Percentiles rank a stretch among this genome's conserved stretches.
Conservation (phyloP, 2,329 filamentous ascomycete genomes). For the Magnaporthales sp. region DNA sequence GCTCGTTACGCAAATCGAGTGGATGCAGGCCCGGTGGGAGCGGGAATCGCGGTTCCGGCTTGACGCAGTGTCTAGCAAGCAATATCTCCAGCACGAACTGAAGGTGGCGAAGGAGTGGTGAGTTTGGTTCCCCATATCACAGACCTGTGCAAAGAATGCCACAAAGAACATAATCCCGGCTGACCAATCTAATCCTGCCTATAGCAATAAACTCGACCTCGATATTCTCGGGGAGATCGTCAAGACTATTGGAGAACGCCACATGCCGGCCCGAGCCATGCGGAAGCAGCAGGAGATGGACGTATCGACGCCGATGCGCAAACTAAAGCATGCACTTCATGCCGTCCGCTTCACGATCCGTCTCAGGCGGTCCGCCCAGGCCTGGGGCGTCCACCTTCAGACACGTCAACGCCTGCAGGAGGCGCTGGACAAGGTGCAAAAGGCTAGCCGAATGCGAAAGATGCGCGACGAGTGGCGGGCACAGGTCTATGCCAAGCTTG, state of each 20-base stretch:
- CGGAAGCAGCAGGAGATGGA: not conserved
- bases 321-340: conserved; percentile 7
- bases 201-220: conserved; percentile 86
- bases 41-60: conserved; percentile 73
- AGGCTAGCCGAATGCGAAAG: conserved; percentile 31
- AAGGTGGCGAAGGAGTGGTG: conserved; percentile 87
- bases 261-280: conserved; percentile 3
- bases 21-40: conserved; percentile 72
- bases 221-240: conserved; percentile 79
- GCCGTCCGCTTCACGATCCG: conserved; percentile 45
- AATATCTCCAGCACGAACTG: conserved; percentile 69
- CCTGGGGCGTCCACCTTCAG: conserved; percentile 43
- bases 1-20: conserved; percentile 81
- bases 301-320: conserved; percentile 12
- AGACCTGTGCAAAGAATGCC: not conserved
- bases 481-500: conserved; percentile 10
- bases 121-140: conserved; percentile 26
- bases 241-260: conserved; percentile 37
- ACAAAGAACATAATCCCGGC: not conserved
- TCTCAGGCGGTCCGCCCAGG: conserved; percentile 35
- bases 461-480: conserved; percentile 27
- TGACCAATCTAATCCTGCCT: conserved; percentile 1
- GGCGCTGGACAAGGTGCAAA: conserved; percentile 37
- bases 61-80: conserved; percentile 81
- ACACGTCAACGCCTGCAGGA: conserved; percentile 38